Base-by-base conservation (phyloP, 1,284 basidiomycete genomes). In the Taiwanofungus camphoratus region DNA sequence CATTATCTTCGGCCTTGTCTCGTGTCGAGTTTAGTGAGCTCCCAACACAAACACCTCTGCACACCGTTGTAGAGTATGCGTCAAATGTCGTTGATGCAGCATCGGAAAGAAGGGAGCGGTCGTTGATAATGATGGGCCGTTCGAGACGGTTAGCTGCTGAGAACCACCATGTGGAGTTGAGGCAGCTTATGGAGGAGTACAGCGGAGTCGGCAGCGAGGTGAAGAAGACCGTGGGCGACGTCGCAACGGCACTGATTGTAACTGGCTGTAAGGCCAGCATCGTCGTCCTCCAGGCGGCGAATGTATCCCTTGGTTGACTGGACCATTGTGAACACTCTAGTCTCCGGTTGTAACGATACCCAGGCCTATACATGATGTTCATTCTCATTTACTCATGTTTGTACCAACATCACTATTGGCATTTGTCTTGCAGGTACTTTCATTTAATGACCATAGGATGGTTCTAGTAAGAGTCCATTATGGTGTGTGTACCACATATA, bases 141-240 rank as follows among this genome's bases (percentile, higher is more conserved):
- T 85, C 84, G 18, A 67, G 88, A 37, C 65, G 85, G 23, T 58
- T 87, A 33, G 78, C 82, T 7, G 71, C 79, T 36, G 77, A 84
- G 59, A 74, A 76, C 52, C 83, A 85, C 58, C 57, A 66, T 8
- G 52, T 54, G 36, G 90, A 92, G 66, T 58, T 91, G 40, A 77
- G 77, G 47, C 66, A 71, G 46, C 58, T 91, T 16, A 70, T 84
- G 61, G 73, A 78, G 18, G 75, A 79, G 55, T 65, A 75, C 53
- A 69, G 70, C 33, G 65, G 58, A 24, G 62, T 79, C 8, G 69
- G 69, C 2, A 52, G 63, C 15, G 79, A 82, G 53, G 77, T 91
- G 47, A 72, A 76, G 59, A 87, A 87, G 73, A 89, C 88, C 4
- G 70, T 92, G 34, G 90, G 90, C 3, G 87, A 92, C 60, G 77